Evolutionary conservation across 2,329 filamentous ascomycete genomes (phyloP).

Genomic region (Venturiaceae sp.): DNA sequence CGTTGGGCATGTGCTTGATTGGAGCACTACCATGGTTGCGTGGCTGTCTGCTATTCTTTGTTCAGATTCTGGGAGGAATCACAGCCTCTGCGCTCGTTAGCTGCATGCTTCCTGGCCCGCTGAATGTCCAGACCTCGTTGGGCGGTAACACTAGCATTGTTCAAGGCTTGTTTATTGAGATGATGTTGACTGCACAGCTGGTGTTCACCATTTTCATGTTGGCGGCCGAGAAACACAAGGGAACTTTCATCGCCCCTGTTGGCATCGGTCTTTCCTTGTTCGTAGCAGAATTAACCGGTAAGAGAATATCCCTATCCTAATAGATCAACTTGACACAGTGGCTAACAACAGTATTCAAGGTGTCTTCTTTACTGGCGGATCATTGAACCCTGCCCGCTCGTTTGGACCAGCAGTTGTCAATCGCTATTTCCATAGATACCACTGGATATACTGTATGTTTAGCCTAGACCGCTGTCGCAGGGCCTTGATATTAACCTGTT

Average conservation of each 20-base stretch:
- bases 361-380: conserved; percentile 6
- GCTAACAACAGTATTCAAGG: neutral
- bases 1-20: conserved; percentile 26
- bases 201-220: conserved; percentile 21
- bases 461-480: conserved; percentile 15
- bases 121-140: conserved; percentile 33
- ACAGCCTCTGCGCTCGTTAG: conserved; percentile 32
- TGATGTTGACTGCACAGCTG: conserved; percentile 38
- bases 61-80: conserved; percentile 25
- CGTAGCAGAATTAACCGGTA: conserved; percentile 9
- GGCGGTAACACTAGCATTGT: conserved; percentile 29
- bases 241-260: conserved; percentile 28
- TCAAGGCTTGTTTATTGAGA: conserved; percentile 41
- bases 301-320: neutral
- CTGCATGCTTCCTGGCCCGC: conserved; percentile 32
- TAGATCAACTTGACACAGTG: neutral
- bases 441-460: conserved; percentile 9
- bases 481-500: too few relatives aligned
- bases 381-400: conserved; percentile 7
- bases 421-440: conserved; percentile 1
- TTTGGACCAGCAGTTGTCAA: conserved; percentile 8
- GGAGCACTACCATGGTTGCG: conserved; percentile 23
- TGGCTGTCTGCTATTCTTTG: conserved; percentile 20
- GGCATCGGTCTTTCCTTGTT: conserved; percentile 16
- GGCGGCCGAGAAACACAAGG: conserved; percentile 32